phyloP scores from a whole-genome alignment of 1,284 basidiomycete species.

The Takashimella tepidaria region DNA sequence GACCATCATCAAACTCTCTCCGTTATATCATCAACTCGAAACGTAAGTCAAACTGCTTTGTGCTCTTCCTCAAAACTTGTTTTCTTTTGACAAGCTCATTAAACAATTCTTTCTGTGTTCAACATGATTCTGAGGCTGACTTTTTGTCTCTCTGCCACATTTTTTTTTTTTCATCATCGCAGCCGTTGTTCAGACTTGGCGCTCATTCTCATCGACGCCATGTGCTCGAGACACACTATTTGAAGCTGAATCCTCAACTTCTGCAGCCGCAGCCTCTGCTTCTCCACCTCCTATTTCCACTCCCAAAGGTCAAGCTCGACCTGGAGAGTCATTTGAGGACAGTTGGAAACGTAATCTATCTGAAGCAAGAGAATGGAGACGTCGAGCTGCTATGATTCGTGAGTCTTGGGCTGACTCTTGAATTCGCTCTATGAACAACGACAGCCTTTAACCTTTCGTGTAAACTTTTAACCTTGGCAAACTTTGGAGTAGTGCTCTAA shows the following conservation, averaged over 20 bases:
- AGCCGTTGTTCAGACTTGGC: conserved; percentile 46
- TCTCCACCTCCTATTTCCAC: neutral
- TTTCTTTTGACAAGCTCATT: too few species aligned
- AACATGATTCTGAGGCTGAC: too few species aligned
- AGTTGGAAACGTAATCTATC: conserved; percentile 42
- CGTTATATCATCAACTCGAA: neutral
- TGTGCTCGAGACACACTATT: conserved; percentile 93
- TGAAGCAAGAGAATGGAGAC: conserved; percentile 37
- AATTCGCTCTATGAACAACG: neutral
- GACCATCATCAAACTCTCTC: neutral
- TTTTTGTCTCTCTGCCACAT: neutral
- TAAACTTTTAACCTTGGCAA: neutral
- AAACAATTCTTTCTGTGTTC: too few species aligned
- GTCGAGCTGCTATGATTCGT: conserved; percentile 29
- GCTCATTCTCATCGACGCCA: conserved; percentile 97
- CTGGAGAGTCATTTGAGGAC: conserved; percentile 28
- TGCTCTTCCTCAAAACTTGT: too few species aligned
- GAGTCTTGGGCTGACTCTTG: conserved; percentile 13
- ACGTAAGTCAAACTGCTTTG: neutral
- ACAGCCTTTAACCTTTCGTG: neutral
- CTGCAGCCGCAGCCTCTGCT: neutral
- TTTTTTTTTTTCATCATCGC: neutral
- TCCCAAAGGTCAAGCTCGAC: neutral
- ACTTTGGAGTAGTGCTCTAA: neutral
- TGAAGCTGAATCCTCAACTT: conserved; percentile 47